phyloP scores from a whole-genome alignment of 1,139 yeast genomes.

The Pneumocystis carinii region DNA sequence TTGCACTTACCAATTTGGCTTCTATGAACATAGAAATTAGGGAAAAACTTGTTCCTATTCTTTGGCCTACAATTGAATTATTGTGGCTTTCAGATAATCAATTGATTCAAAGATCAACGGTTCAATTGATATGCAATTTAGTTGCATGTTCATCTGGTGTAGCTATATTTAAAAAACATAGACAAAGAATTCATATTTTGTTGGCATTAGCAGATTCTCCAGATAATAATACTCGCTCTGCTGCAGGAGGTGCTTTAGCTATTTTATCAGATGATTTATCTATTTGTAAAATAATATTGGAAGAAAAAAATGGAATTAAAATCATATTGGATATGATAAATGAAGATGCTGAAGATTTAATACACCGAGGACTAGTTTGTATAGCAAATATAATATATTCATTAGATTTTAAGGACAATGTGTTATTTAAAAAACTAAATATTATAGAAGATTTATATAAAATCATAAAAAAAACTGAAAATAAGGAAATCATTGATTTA shows the following conservation, averaged over 20 bases:
- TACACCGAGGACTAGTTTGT: not conserved
- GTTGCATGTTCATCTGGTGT: conserved; percentile 20
- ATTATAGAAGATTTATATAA: not conserved
- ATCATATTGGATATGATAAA: not conserved
- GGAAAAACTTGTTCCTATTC: conserved; percentile 22
- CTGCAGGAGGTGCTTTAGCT: conserved; percentile 31
- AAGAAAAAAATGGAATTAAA: not conserved
- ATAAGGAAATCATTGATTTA: not conserved
- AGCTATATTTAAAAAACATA: conserved; percentile 25
- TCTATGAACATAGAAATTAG: conserved; percentile 27
- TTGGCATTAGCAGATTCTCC: conserved; percentile 23
- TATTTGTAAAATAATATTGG: conserved; percentile 18
- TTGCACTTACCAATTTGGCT: conserved; percentile 37
- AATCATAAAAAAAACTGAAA: not conserved
- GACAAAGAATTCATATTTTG: conserved; percentile 21
- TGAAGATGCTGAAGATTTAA: not conserved
- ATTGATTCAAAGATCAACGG: conserved; percentile 25
- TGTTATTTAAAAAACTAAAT: not conserved
- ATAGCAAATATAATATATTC: not conserved
- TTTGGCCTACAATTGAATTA: conserved; percentile 29
- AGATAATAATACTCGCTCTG: conserved; percentile 24
- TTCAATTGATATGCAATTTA: conserved; percentile 29
- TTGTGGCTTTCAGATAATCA: conserved; percentile 24
- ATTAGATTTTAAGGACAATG: not conserved
- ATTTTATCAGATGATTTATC: conserved; percentile 27